These are phyloP conservation scores for Ogataea nitratoaversa DNA, from an alignment of 805 yeast species.

Conservation along the genomic window DNA sequence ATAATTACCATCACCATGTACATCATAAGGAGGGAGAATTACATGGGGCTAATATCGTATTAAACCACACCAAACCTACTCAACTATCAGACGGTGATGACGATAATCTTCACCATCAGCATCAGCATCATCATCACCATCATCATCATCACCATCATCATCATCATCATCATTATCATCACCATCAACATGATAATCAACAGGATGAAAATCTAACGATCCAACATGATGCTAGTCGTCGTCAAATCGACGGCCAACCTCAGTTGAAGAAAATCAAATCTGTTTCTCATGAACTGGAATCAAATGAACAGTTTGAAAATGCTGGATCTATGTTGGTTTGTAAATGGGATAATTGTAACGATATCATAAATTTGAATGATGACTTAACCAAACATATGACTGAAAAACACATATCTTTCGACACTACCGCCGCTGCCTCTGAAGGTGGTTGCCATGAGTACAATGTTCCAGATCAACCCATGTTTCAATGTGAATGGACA, in stretches of 20 bases:
- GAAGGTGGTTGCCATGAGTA: too few species aligned
- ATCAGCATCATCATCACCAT: background rate
- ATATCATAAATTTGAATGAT: constrained; percentile 5
- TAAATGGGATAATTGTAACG: constrained; percentile 66
- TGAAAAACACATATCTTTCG: constrained; percentile 38
- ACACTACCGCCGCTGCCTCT: background rate
- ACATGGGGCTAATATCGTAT: too few species aligned
- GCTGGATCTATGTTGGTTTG: constrained; percentile 36
- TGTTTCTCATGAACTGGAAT: constrained; percentile 35
- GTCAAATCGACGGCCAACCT: background rate
- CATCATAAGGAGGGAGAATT: constrained; percentile 1
- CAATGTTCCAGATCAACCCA: too few species aligned
- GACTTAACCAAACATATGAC: constrained; percentile 50
- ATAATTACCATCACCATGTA: constrained; percentile 13
- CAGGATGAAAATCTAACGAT: background rate
- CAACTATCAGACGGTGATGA: background rate
- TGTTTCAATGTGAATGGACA: constrained; percentile 73
- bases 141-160: constrained; percentile 8
- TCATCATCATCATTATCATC: constrained; percentile 7
- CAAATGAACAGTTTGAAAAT: constrained; percentile 9
- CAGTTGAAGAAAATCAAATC: constrained; percentile 19
- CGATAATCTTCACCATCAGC: constrained; percentile 10
- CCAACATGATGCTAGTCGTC: too few species aligned
- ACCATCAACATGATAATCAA: constrained; percentile 9
- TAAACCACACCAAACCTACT: background rate